These are phyloP conservation scores for Suillus clintonianus DNA, from an alignment of 768 basidiomycete species.

Conservation along the genomic window DNA sequence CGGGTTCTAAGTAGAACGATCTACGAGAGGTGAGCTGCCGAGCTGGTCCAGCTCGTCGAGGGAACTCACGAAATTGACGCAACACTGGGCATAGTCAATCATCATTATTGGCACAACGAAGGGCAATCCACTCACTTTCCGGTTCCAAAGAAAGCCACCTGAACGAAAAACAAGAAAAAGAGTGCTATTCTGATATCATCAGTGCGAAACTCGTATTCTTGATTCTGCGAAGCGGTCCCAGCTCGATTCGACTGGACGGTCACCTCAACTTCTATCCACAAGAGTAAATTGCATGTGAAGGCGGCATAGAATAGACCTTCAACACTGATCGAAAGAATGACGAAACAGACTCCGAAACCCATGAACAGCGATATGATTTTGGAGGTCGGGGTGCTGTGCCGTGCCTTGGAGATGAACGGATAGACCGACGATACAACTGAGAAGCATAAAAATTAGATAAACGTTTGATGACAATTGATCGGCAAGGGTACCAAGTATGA, in stretches of 20 bases:
- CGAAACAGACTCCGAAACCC: slow-evolving; percentile 73
- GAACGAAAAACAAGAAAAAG: slow-evolving; percentile 86
- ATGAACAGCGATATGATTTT: slow-evolving; percentile 67
- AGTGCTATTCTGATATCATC: slow-evolving; percentile 75
- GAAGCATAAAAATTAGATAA: not conserved
- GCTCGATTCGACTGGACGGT: slow-evolving; percentile 19
- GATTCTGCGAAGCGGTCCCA: slow-evolving; percentile 6
- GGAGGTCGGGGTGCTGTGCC: slow-evolving; percentile 42
- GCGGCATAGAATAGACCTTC: slow-evolving; percentile 81
- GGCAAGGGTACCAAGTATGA: slow-evolving; percentile 51
- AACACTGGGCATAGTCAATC: slow-evolving; percentile 45
- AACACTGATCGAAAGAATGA: slow-evolving; percentile 78
- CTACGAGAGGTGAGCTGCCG: slow-evolving; percentile 30
- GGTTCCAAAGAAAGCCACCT: slow-evolving; percentile 84
- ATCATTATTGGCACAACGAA: not conserved
- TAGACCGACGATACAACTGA: slow-evolving; percentile 52
- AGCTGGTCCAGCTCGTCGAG: not conserved
- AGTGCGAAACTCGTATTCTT: slow-evolving; percentile 45
- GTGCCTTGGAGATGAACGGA: slow-evolving; percentile 45
- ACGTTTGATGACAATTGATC: not conserved
- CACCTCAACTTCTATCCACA: slow-evolving; percentile 71
- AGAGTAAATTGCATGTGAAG: slow-evolving; percentile 59
- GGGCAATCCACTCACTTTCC: slow-evolving; percentile 61
- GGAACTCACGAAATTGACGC: slow-evolving; percentile 77
- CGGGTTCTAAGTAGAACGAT: slow-evolving; percentile 86